Evolutionary conservation across 257 asterid species (phyloP).

Genomic region (Nicotiana tabacum): DNA sequence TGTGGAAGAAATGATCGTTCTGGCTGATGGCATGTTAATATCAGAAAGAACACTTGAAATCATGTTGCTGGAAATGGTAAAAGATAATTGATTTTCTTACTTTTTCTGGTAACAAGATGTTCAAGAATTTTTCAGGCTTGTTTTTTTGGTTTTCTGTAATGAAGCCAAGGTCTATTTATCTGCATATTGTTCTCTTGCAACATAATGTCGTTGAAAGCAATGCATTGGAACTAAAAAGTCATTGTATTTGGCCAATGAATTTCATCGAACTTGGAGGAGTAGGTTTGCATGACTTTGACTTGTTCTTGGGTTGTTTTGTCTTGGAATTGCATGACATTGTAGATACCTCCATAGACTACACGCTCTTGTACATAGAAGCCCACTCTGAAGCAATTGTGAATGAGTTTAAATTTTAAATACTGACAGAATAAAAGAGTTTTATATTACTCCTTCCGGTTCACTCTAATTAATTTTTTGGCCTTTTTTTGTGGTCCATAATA

Average conservation of each 20-base stretch:
- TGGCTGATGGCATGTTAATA: constrained; percentile 31
- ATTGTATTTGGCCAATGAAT: background rate
- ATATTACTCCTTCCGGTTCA: too few species aligned
- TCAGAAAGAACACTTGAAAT: constrained; percentile 26
- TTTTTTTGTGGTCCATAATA: too few species aligned
- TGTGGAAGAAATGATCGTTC: constrained; percentile 32
- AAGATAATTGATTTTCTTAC: background rate
- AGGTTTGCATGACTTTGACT: background rate
- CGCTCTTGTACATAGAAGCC: background rate
- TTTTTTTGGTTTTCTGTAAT: background rate
- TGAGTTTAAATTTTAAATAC: too few species aligned
- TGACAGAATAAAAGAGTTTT: too few species aligned
- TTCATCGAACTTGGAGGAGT: background rate
- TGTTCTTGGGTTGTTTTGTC: background rate
- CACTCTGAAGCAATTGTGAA: too few species aligned
- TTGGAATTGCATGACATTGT: background rate
- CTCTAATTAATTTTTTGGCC: too few species aligned
- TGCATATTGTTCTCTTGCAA: background rate
- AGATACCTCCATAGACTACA: background rate
- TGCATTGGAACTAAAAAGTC: background rate
- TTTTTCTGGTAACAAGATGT: background rate
- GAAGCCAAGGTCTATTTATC: background rate
- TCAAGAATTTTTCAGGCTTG: background rate
- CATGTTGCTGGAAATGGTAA: constrained; percentile 3
- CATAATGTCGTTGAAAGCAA: background rate